A percentile compares a stretch with the other conserved stretches of the same genome.
These are phyloP conservation scores for Kalaharituber pfeilii DNA, from an alignment of 2,329 filamentous ascomycete species.

Conservation along the genomic window DNA sequence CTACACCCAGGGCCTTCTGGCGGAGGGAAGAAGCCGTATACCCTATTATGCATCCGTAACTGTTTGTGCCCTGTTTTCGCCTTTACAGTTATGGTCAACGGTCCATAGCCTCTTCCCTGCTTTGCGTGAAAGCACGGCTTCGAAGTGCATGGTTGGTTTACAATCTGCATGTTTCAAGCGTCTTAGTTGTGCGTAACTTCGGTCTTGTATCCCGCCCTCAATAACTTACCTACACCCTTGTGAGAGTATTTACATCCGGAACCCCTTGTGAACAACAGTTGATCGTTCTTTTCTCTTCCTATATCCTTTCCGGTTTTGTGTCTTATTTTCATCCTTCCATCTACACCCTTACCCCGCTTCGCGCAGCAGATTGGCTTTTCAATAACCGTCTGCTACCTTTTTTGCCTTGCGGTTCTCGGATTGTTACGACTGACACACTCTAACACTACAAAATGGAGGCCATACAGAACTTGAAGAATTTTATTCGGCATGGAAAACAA, in stretches of 20 bases:
- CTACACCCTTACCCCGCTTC: background rate
- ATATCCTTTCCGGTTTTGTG: too few species aligned
- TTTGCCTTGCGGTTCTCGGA: too few species aligned
- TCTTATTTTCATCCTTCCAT: too few species aligned
- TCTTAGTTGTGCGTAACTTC: background rate
- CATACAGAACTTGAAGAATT: constrained; percentile 95
- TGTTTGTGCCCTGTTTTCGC: background rate
- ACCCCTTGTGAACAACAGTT: too few species aligned
- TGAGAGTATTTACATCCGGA: too few species aligned
- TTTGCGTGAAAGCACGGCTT: background rate
- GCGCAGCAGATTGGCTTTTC: background rate
- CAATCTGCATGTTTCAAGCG: background rate
- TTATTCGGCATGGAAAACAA: constrained; percentile 95
- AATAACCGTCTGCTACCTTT: too few species aligned
- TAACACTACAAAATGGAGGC: background rate
- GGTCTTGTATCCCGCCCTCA: background rate
- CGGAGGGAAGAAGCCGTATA: too few species aligned
- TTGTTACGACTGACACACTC: background rate
- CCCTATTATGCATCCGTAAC: too few species aligned
- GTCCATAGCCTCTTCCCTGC: background rate
- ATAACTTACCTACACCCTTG: too few species aligned
- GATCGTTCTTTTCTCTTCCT: too few species aligned
- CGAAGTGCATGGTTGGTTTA: background rate
- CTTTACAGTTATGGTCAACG: background rate
- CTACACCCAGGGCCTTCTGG: too few species aligned